Conservation (phyloP, 1,284 basidiomycete genomes). For the Rhodofomes roseus region DNA sequence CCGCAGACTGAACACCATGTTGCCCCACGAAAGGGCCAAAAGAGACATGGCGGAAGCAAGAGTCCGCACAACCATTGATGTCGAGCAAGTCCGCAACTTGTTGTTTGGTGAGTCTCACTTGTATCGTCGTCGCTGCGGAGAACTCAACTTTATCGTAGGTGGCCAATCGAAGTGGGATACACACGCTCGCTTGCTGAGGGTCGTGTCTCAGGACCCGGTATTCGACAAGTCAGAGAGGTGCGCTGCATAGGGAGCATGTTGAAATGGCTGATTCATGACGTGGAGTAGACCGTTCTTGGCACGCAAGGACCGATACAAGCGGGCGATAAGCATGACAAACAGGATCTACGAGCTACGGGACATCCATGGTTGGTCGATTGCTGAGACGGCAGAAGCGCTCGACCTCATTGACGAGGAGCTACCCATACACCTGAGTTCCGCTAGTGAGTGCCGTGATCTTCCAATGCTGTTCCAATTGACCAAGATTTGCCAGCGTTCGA, state of each 20-base stretch:
- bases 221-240: constrained; percentile 66
- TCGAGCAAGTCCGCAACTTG: constrained; percentile 40
- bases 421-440: constrained; percentile 50
- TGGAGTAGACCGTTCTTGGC: constrained; percentile 45
- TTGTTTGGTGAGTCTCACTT: constrained; percentile 41
- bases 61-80: constrained; percentile 35
- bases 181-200: constrained; percentile 41
- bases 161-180: constrained; percentile 44
- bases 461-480: constrained; percentile 4
- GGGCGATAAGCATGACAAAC: constrained; percentile 47
- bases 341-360: constrained; percentile 56
- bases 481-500: constrained; percentile 48
- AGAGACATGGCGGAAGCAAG: constrained; percentile 50
- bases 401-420: constrained; percentile 47
- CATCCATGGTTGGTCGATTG: constrained; percentile 46
- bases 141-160: constrained; percentile 30
- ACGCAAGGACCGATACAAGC: constrained; percentile 46
- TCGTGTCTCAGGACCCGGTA: constrained; percentile 53
- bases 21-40: neutral
- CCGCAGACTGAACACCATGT: neutral
- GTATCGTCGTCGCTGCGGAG: neutral
- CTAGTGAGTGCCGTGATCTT: constrained; percentile 39
- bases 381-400: constrained; percentile 43
- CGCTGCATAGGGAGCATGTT: neutral
- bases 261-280: neutral